Percentiles rank a stretch among this genome's conserved stretches.
These are phyloP conservation scores for Haematococcus lacustris DNA, from an alignment of 139 green algal genomes.

Conservation along the genomic window DNA sequence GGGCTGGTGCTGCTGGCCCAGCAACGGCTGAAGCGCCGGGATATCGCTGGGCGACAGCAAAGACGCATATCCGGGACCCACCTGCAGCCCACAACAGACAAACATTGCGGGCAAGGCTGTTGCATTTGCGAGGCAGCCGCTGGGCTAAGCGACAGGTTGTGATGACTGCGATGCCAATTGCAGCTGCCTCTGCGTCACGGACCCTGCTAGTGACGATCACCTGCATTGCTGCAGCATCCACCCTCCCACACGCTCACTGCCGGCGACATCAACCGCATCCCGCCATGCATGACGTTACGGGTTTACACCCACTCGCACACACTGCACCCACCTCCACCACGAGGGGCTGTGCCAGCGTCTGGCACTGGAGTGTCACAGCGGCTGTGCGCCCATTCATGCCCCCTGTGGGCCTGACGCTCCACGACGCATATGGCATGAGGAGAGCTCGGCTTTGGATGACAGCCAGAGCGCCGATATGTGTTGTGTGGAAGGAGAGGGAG, in stretches of 20 bases:
- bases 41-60: conserved; percentile 3
- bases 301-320: neutral
- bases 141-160: too few relatives aligned
- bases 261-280: conserved; percentile 7
- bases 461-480: conserved; percentile 50
- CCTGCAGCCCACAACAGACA: neutral
- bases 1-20: conserved; percentile 20
- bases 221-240: conserved; percentile 4
- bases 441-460: conserved; percentile 37
- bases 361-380: conserved; percentile 30
- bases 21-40: conserved; percentile 20
- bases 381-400: conserved; percentile 32
- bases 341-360: conserved; percentile 9
- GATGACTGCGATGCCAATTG: too few relatives aligned
- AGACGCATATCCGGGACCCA: conserved; percentile 8
- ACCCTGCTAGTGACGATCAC: neutral
- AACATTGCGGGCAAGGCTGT: too few relatives aligned
- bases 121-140: too few relatives aligned
- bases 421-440: conserved; percentile 47
- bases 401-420: conserved; percentile 53
- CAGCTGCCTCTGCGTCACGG: neutral
- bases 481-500: conserved; percentile 52
- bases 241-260: neutral
- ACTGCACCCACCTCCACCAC: conserved; percentile 25
- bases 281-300: too few relatives aligned